These are phyloP conservation scores for Toxicodendron radicans DNA, from an alignment of 345 rosid species.

Conservation along the genomic window DNA sequence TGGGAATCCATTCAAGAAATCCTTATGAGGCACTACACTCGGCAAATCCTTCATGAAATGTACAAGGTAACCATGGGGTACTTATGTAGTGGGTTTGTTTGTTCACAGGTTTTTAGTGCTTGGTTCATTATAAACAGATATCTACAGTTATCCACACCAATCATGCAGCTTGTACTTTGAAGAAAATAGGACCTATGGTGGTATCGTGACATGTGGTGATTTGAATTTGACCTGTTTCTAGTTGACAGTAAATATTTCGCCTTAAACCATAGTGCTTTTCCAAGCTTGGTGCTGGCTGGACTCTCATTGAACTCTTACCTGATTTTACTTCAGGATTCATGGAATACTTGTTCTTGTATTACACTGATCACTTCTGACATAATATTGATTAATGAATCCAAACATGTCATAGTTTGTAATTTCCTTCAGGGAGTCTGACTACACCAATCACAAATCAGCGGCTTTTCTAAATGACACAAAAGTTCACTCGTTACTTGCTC, in stretches of 20 bases:
- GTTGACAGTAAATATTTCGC: no score
- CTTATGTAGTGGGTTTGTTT: background rate
- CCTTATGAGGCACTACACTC: constrained; percentile 75
- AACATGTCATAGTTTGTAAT: background rate
- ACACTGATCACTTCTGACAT: background rate
- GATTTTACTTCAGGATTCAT: background rate
- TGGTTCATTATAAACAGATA: no score
- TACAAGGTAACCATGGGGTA: constrained; percentile 69
- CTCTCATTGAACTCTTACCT: background rate
- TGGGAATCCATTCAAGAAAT: constrained; percentile 93
- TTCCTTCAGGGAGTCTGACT: background rate
- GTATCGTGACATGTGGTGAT: no score
- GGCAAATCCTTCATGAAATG: constrained; percentile 92
- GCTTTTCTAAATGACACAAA: background rate
- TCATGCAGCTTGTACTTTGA: no score
- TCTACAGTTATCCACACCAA: no score
- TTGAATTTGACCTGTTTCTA: no score
- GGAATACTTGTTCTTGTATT: background rate
- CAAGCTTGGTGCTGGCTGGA: background rate
- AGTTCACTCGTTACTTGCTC: background rate
- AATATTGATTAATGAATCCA: background rate
- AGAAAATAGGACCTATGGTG: no score
- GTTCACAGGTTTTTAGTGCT: background rate
- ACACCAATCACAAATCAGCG: background rate
- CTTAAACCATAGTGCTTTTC: no score